Evolutionary conservation across 2,329 filamentous ascomycete genomes (phyloP).

Genomic region (Diplocarpon mali): DNA sequence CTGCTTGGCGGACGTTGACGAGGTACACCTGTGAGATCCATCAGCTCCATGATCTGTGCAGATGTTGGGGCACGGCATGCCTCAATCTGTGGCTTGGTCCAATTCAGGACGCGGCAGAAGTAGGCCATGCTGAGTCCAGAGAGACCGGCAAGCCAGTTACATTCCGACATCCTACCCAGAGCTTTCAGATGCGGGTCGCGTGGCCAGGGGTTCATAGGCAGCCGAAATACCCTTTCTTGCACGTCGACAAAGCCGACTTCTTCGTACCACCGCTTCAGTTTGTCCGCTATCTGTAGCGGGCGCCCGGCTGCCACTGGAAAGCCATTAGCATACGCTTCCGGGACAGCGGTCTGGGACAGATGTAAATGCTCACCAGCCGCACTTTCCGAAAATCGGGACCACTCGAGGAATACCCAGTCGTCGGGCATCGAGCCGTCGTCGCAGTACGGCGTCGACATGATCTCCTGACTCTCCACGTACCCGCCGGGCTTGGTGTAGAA

Average conservation of each 20-base stretch:
- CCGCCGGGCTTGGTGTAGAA: conserved; percentile 34
- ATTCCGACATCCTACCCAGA: conserved; percentile 20
- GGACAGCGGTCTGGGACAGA: not conserved
- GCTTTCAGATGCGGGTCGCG: conserved; percentile 26
- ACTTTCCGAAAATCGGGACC: conserved; percentile 14
- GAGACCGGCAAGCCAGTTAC: conserved; percentile 21
- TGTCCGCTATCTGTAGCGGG: conserved; percentile 18
- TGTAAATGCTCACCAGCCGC: conserved; percentile 10
- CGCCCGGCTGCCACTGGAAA: conserved; percentile 10
- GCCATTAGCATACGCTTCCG: not conserved
- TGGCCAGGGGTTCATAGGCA: conserved; percentile 45
- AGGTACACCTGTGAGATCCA: conserved; percentile 21
- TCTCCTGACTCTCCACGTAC: conserved; percentile 37
- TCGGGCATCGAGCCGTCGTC: conserved; percentile 32
- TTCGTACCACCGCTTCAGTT: conserved; percentile 21
- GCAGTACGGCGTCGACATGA: conserved; percentile 29
- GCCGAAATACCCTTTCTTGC: conserved; percentile 39
- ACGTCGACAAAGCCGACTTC: conserved; percentile 46
- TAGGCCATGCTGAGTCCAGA: conserved; percentile 20
- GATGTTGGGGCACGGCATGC: conserved; percentile 3
- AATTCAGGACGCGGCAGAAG: conserved; percentile 20
- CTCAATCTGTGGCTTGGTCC: conserved; percentile 26
- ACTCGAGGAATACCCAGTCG: conserved; percentile 20
- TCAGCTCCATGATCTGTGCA: too few relatives aligned
- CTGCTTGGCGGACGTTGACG: conserved; percentile 20